A percentile compares a stretch with the other conserved stretches of the same genome.
Evolutionary conservation across 2,329 filamentous ascomycete genomes (phyloP).

Genomic region (Ceratocystiopsis sp.): DNA sequence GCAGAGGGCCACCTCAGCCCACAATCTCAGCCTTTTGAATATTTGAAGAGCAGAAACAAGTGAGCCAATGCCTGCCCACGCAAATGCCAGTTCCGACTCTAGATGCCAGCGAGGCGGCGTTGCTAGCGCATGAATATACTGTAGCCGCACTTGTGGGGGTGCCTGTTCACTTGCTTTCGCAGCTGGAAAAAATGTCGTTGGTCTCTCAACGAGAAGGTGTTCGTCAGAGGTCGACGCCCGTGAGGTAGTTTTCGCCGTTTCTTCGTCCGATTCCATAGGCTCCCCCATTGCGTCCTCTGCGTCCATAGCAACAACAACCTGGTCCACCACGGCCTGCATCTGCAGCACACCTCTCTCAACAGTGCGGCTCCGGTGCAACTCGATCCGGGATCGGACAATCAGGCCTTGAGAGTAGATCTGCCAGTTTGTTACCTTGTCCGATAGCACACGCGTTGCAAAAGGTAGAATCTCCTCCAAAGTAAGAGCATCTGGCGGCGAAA

Average conservation of each 20-base stretch:
- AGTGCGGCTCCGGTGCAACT: conserved; percentile 72
- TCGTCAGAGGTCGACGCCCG: no score
- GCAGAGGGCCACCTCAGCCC: conserved; percentile 89
- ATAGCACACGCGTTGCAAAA: conserved; percentile 74
- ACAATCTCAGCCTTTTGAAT: conserved; percentile 81
- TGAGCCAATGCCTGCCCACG: conserved; percentile 83
- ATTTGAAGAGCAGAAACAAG: conserved; percentile 85
- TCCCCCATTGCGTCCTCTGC: conserved; percentile 13
- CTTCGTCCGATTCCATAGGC: conserved; percentile 21
- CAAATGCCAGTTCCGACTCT: conserved; percentile 77
- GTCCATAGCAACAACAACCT: conserved; percentile 73
- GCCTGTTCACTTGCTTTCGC: conserved; percentile 64
- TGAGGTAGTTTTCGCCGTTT: neutral
- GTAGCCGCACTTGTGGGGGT: conserved; percentile 55
- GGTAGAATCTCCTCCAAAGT: conserved; percentile 89
- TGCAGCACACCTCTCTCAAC: conserved; percentile 81
- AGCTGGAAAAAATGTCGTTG: conserved; percentile 67
- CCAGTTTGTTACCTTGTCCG: conserved; percentile 88
- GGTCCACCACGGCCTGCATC: conserved; percentile 86
- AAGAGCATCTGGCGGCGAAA: conserved; percentile 64
- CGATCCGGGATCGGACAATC: conserved; percentile 75
- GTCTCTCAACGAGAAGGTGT: conserved; percentile 19
- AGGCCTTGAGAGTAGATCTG: conserved; percentile 93
- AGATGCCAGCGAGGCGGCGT: conserved; percentile 86
- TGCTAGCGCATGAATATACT: conserved; percentile 68